Percentiles rank a stretch among this genome's conserved stretches.
phyloP scores from a whole-genome alignment of 2,329 filamentous ascomycete genomes.

The Fusarium annulatum region DNA sequence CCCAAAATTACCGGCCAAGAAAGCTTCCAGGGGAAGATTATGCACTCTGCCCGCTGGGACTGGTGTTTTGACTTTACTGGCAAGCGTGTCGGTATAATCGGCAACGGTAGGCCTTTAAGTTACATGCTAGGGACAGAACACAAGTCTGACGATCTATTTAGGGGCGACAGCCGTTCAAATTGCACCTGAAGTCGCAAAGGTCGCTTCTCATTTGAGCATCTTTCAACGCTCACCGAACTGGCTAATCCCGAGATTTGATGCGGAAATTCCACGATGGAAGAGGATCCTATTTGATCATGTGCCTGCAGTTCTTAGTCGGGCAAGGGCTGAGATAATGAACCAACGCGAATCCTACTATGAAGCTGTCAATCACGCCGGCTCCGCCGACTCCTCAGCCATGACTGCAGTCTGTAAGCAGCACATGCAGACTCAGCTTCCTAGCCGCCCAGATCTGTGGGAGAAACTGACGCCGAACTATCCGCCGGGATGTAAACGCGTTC shows the following conservation, averaged over 20 bases:
- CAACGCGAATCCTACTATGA: neutral
- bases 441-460: neutral
- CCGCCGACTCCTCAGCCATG: neutral
- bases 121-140: no score
- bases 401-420: neutral
- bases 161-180: neutral
- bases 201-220: fast-evolving
- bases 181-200: neutral
- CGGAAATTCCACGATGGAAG: neutral
- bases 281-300: neutral
- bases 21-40: neutral
- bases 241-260: fast-evolving
- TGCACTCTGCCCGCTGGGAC: neutral
- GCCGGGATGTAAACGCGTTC: neutral
- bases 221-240: neutral
- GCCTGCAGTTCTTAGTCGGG: fast-evolving
- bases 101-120: fast-evolving
- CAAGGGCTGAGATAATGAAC: neutral
- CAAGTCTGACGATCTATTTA: fast-evolving
- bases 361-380: neutral
- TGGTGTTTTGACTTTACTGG: neutral
- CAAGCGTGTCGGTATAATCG: neutral
- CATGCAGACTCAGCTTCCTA: neutral
- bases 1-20: neutral
- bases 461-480: neutral